Evolutionary conservation across 257 asterid genomes (phyloP), one percentile per base, ranked within the genome.

Genomic region (Solanum lignicaule): DNA sequence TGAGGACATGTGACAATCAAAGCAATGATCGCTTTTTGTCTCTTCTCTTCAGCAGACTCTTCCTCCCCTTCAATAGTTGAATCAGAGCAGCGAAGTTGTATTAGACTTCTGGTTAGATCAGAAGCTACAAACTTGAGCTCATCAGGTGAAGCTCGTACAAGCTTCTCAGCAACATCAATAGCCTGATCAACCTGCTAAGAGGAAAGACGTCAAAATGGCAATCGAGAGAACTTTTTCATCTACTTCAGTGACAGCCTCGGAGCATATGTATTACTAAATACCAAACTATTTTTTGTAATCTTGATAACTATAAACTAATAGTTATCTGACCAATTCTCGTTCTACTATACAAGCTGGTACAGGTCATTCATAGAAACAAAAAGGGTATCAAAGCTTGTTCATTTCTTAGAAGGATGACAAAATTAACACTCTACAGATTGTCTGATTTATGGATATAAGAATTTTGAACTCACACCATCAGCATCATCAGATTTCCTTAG

Each of bases 81-180:
- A 48, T 97, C 99, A 86, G 94, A 91, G 92, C 99, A 96, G 72
- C 98, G 99, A 58, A 94, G 95, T 88, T 94, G 97, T 66, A 97
- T 89, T 69, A 97, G 98, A 87, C 91, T 91, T 91, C 93, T 94
- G 55, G 91, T 94, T 85, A 97, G 90, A 88, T 96, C 99, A 88
- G 95, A 90, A 36, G 98, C 98, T 89, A 94, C 87, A 74, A 87
- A 95, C 87, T 92, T 95, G 69, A 97, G 98, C 92, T 95, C 99
- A 75, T 96, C 98, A 23, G 99, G 99, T 85, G 96, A 92, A 81
- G 99, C 98, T 92, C 98, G 95, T 76, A 97, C 92, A 88, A 97
- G 98, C 87, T 91, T 93, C 94, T 96, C 99, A 85, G 93, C 95
- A 90, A 91, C 96, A 91, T 94, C 95, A 88, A 97, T 98, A 75